phyloP scores from a whole-genome alignment of 1,284 basidiomycete species.

The Hymenochaete sp. region DNA sequence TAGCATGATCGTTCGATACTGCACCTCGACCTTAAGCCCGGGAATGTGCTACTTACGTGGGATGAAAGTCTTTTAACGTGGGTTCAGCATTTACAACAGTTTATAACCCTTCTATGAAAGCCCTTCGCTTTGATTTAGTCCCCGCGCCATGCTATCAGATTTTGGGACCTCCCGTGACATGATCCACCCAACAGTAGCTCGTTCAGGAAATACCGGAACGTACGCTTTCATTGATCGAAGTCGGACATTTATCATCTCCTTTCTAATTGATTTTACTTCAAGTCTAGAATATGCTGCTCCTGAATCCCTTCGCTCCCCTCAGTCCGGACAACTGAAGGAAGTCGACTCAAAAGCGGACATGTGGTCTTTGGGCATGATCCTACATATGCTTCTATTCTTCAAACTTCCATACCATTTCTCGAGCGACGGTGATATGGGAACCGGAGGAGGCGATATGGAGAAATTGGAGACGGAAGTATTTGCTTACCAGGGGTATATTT shows the following conservation, averaged over 20 bases:
- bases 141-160: constrained; percentile 84
- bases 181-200: constrained; percentile 54
- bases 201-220: constrained; percentile 91
- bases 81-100: constrained; percentile 21
- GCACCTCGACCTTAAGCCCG: constrained; percentile 89
- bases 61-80: constrained; percentile 81
- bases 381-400: constrained; percentile 88
- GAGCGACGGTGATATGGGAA: constrained; percentile 40
- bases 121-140: constrained; percentile 33
- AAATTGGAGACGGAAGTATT: constrained; percentile 68
- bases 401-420: constrained; percentile 70
- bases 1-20: constrained; percentile 81
- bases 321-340: constrained; percentile 58
- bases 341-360: constrained; percentile 85
- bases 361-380: constrained; percentile 87
- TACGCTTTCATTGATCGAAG: constrained; percentile 39
- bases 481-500: constrained; percentile 62
- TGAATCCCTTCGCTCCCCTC: constrained; percentile 69
- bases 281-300: constrained; percentile 79
- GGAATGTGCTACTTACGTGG: constrained; percentile 88
- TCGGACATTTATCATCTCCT: constrained; percentile 3
- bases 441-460: constrained; percentile 53
- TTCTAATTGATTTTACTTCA: constrained; percentile 15
- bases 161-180: constrained; percentile 92
- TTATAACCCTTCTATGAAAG: constrained; percentile 1